Evolutionary conservation across 768 basidiomycete species (phyloP).

Genomic region (Candolleomyces aberdarensis): DNA sequence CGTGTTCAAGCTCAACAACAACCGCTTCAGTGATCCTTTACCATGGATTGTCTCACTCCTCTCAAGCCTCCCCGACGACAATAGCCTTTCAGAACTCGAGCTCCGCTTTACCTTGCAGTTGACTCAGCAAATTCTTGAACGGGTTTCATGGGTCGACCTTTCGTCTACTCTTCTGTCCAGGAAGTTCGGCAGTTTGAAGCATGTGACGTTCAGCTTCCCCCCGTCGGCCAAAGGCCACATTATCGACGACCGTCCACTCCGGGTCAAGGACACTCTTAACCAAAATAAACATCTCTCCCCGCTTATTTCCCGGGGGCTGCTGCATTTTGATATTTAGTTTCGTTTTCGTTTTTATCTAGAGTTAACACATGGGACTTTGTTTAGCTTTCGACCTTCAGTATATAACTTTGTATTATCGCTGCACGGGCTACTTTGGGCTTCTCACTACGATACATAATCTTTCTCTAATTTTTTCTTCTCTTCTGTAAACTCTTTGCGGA

Average conservation of each 20-base stretch:
- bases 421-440: no score
- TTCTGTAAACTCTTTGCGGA: no score
- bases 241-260: neutral
- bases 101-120: conserved; percentile 4
- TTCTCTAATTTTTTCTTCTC: no score
- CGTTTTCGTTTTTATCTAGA: neutral
- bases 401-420: neutral
- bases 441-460: no score
- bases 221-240: neutral
- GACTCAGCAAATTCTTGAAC: conserved; percentile 2
- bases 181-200: neutral
- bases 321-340: neutral
- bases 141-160: conserved; percentile 5
- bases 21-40: conserved; percentile 9
- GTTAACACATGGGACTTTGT: neutral
- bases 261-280: conserved; percentile 1
- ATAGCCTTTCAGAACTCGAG: conserved; percentile 3
- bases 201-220: neutral
- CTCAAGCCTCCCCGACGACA: conserved; percentile 4
- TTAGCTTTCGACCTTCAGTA: neutral
- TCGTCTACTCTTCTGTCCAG: neutral
- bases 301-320: neutral
- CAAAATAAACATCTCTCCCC: neutral
- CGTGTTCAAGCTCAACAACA: conserved; percentile 12
- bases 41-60: conserved; percentile 10